Conservation (phyloP, 306 rosid species). For the Vigna nakashimae region DNA sequence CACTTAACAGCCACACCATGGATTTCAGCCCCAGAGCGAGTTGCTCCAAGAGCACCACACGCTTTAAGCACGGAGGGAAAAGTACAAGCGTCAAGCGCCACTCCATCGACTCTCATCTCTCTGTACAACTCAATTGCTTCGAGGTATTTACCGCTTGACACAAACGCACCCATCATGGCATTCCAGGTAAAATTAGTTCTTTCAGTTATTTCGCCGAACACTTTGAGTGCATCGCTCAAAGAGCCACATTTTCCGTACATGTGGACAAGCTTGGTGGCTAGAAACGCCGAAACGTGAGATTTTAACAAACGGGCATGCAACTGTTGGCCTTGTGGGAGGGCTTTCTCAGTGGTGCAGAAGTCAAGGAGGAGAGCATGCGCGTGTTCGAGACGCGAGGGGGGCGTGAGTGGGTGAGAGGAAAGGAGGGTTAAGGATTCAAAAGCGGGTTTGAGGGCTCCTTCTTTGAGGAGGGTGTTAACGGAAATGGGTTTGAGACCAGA, state of each 20-base stretch:
- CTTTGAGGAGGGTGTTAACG: conserved; percentile 42
- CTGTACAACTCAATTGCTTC: conserved; percentile 60
- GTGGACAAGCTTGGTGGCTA: conserved; percentile 63
- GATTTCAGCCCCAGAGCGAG: conserved; percentile 55
- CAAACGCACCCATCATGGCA: conserved; percentile 74
- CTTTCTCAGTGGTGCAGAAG: conserved; percentile 59
- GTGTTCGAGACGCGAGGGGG: conserved; percentile 45
- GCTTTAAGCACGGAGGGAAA: conserved; percentile 70
- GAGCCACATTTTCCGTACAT: conserved; percentile 74
- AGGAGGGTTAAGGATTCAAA: conserved; percentile 50
- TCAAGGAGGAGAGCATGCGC: conserved; percentile 66
- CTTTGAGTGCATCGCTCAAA: conserved; percentile 49
- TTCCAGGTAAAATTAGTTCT: conserved; percentile 80
- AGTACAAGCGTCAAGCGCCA: conserved; percentile 61
- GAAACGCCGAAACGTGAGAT: conserved; percentile 53
- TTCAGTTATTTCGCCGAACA: conserved; percentile 63
- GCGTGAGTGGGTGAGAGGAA: conserved; percentile 27
- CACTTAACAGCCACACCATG: conserved; percentile 74
- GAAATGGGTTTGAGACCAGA: conserved; percentile 36
- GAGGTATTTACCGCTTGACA: conserved; percentile 56
- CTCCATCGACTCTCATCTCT: conserved; percentile 60
- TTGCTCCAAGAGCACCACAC: conserved; percentile 48
- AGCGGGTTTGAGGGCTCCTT: conserved; percentile 50
- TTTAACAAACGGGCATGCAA: conserved; percentile 68
- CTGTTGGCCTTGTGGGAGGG: conserved; percentile 64